phyloP scores from a whole-genome alignment of 129 eudicot genomes.

The Helichrysum umbraculigerum region DNA sequence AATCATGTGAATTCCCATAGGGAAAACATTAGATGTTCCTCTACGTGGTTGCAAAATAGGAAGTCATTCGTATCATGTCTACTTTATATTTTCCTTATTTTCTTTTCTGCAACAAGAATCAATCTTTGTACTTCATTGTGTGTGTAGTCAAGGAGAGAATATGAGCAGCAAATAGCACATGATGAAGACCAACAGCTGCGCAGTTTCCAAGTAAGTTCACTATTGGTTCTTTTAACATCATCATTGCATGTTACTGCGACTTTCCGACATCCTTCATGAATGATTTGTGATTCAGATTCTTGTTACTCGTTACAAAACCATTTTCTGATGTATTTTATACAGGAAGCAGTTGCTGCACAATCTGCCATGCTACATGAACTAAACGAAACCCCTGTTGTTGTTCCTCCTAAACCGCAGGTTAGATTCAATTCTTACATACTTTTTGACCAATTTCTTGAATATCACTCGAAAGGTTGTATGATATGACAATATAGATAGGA shows the following conservation, averaged over 20 bases:
- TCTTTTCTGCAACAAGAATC: neutral
- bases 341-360: conserved; percentile 90
- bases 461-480: neutral
- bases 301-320: conserved; percentile 6
- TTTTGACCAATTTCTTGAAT: neutral
- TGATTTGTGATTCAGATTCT: neutral
- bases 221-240: conserved; percentile 3
- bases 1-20: too few relatives aligned
- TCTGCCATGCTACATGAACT: conserved; percentile 51
- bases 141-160: conserved; percentile 81
- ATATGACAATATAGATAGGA: neutral
- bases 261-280: neutral
- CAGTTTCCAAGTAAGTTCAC: conserved; percentile 62
- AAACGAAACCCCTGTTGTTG: conserved; percentile 52
- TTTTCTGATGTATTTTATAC: conserved; percentile 8
- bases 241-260: conserved; percentile 1
- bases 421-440: neutral
- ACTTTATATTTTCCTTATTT: neutral
- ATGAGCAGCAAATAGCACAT: conserved; percentile 78
- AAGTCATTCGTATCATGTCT: neutral
- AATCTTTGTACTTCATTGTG: neutral
- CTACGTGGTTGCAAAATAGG: conserved; percentile 3
- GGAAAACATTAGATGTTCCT: too few relatives aligned
- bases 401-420: conserved; percentile 62
- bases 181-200: conserved; percentile 75